phyloP scores from a whole-genome alignment of 1,284 basidiomycete genomes.

The Neotropicomus parvogracilis region DNA sequence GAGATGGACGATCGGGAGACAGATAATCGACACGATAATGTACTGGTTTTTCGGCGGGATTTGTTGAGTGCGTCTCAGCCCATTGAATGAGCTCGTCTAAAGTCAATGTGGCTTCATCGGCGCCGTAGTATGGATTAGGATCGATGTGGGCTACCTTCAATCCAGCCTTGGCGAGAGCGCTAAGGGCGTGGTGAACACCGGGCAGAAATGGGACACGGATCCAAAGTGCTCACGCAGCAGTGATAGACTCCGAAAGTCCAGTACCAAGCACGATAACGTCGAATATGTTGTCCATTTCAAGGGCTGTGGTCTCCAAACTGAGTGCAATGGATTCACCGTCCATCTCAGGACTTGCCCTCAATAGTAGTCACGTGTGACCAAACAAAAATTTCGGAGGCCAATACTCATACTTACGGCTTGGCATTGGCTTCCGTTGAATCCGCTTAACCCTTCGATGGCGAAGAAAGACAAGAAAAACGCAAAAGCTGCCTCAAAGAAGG shows the following conservation, averaged over 20 bases:
- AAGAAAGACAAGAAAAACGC: slow-evolving; percentile 40
- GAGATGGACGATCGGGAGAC: slow-evolving; percentile 43
- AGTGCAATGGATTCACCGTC: too few relatives aligned
- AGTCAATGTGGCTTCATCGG: slow-evolving; percentile 76
- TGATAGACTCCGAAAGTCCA: slow-evolving; percentile 82
- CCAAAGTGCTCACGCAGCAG: slow-evolving; percentile 72
- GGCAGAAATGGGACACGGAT: neutral
- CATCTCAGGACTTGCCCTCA: slow-evolving; percentile 30
- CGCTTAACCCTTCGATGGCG: slow-evolving; percentile 32
- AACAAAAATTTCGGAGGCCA: slow-evolving; percentile 26
- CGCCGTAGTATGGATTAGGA: slow-evolving; percentile 82
- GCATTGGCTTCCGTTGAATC: slow-evolving; percentile 4
- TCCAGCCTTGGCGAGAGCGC: slow-evolving; percentile 85
- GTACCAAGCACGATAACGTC: slow-evolving; percentile 87
- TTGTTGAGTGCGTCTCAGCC: slow-evolving; percentile 43
- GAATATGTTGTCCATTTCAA: slow-evolving; percentile 46
- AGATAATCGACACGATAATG: slow-evolving; percentile 43
- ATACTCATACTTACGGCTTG: slow-evolving; percentile 1
- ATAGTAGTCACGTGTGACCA: slow-evolving; percentile 29
- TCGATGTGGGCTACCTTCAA: slow-evolving; percentile 88
- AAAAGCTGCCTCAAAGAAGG: slow-evolving; percentile 17
- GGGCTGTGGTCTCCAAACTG: too few relatives aligned
- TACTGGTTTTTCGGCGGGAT: slow-evolving; percentile 23
- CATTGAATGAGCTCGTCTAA: slow-evolving; percentile 77
- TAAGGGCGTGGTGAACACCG: slow-evolving; percentile 30